Conservation (phyloP, 202 grass and related monocot species). For the Setaria viridis region DNA sequence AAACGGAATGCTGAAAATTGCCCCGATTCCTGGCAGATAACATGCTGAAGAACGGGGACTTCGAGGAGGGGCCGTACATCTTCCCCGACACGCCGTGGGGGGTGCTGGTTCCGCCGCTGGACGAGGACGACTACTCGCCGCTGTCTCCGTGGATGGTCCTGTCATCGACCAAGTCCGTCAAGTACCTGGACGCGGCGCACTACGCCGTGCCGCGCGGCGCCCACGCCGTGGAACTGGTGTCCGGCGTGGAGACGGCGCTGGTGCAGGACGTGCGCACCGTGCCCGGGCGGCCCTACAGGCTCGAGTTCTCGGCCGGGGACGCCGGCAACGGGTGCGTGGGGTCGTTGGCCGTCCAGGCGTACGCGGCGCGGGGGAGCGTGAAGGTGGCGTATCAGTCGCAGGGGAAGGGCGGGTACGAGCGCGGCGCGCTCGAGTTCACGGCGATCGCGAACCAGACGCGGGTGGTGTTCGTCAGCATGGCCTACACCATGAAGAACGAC, state of each 20-base stretch:
- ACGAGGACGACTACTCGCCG: slow-evolving; percentile 73
- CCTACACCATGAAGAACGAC: slow-evolving; percentile 69
- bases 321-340: slow-evolving; percentile 63
- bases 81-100: slow-evolving; percentile 56
- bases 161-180: slow-evolving; percentile 58
- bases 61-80: slow-evolving; percentile 86
- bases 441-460: slow-evolving; percentile 50
- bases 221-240: slow-evolving; percentile 71
- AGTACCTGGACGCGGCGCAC: slow-evolving; percentile 77
- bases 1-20: neutral
- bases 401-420: slow-evolving; percentile 58
- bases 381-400: slow-evolving; percentile 64
- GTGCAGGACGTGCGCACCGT: slow-evolving; percentile 63
- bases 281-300: slow-evolving; percentile 49
- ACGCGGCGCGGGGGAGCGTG: slow-evolving; percentile 48
- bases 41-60: slow-evolving; percentile 71
- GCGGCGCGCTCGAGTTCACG: slow-evolving; percentile 62
- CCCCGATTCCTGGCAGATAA: slow-evolving; percentile 37
- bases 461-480: slow-evolving; percentile 64
- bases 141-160: slow-evolving; percentile 66
- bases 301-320: slow-evolving; percentile 76
- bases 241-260: slow-evolving; percentile 67
- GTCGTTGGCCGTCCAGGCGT: slow-evolving; percentile 63
- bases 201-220: slow-evolving; percentile 69
- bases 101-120: slow-evolving; percentile 75